Evolutionary conservation across 148 eudicot genomes (phyloP), one percentile per base, ranked within the genome.

Genomic region (Arbutus unedo): DNA sequence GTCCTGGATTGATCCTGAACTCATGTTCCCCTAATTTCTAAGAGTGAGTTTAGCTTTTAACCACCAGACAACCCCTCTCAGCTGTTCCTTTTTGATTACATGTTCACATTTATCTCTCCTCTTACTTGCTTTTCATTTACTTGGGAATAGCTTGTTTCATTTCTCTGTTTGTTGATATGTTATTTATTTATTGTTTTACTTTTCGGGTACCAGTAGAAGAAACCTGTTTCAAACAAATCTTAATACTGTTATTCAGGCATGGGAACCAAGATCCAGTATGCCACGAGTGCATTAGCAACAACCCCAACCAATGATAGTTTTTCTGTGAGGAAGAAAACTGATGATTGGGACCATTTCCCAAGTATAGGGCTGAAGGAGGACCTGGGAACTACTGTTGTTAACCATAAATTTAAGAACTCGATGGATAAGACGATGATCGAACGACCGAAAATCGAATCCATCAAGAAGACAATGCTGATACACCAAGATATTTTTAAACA

Each of bases 381-480:
- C 18, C 23, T 13, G 60, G 21, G 51, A 31, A 43, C 23, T 2
- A 38, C 6, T 14, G 47, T 70, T 16, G 48, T 43, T 43, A 41
- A 41, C 74, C 44, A 31, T 56, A 64, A 80, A 15, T 83, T 79
- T 10, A 45, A 41, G 49, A 60, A 47, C 38, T 82, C 81, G 5
- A 83, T 83, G 85, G 86, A 85, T 44, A 72, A 76, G 59, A 79
- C 78, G 75, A 81, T 82, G 53, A 53, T 76, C 5, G 86, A 84
- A 43, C 80, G 81, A 67, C 90, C 82, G 38, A 82, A 88, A 45
- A 50, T 82, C 11, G 88, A 89, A 38, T 86, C 77, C 79, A 86
- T 92, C 77, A 90, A 77, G 88, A 87, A 66, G 67, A 89, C 91
- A 50, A 92, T 92, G 86, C 53, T 87, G 84, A 84, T 81, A 83